Conservation (phyloP, 2,329 filamentous ascomycete genomes). For the Furcasterigmium sp. region DNA sequence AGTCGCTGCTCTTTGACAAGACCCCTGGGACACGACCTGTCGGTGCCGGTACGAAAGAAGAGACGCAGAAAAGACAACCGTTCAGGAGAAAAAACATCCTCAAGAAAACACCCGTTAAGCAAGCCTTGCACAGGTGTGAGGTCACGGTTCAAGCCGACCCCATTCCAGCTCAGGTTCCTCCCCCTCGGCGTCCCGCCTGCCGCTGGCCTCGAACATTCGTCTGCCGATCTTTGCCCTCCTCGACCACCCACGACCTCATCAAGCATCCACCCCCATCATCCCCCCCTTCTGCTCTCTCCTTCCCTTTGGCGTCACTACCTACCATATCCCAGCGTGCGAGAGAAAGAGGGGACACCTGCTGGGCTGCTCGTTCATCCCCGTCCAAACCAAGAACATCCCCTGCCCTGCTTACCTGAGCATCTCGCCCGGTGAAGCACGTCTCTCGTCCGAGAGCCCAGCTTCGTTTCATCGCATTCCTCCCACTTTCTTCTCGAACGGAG, state of each 20-base stretch:
- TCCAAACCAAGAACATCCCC: too few relatives aligned
- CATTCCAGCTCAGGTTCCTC: conserved; percentile 1
- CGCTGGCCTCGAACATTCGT: neutral
- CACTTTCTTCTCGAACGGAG: too few relatives aligned
- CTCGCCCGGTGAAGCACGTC: neutral
- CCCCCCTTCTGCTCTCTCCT: conserved; percentile 2
- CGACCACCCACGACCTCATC: conserved; percentile 13
- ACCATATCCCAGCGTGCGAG: too few relatives aligned
- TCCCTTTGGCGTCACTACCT: neutral
- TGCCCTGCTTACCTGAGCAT: neutral
- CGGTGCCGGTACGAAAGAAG: too few relatives aligned
- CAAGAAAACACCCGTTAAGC: neutral
- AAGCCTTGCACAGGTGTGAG: conserved; percentile 12
- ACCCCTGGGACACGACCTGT: too few relatives aligned
- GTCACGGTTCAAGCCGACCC: conserved; percentile 6
- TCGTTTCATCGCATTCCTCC: too few relatives aligned
- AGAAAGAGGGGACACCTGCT: neutral
- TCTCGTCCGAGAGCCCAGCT: too few relatives aligned
- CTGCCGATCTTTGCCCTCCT: conserved; percentile 11
- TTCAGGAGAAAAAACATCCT: too few relatives aligned
- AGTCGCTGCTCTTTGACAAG: too few relatives aligned
- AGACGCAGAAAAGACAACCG: too few relatives aligned
- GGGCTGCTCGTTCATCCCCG: too few relatives aligned
- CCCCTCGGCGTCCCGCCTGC: conserved; percentile 2
- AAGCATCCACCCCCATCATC: conserved; percentile 8